phyloP scores from a whole-genome alignment of 2,329 filamentous ascomycete genomes.

The Paraphaeosphaeria sporulosa region DNA sequence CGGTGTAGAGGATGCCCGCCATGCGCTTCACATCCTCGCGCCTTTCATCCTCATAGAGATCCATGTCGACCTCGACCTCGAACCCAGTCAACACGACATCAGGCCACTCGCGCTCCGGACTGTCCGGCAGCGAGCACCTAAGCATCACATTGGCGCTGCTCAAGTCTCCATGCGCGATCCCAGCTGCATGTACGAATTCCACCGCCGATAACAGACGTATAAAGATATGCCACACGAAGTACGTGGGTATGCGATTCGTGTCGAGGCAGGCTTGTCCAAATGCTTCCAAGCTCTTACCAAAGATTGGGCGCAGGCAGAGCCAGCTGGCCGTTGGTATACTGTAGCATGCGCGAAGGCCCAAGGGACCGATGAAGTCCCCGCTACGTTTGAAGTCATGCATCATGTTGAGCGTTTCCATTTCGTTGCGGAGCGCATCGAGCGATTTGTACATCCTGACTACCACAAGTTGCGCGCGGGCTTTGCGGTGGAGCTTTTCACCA shows the following conservation, averaged over 20 bases:
- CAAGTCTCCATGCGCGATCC: constrained; percentile 15
- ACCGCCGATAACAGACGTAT: constrained; percentile 19
- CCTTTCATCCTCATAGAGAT: neutral
- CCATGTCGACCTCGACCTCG: neutral
- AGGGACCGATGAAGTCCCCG: constrained; percentile 6
- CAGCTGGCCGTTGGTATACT: constrained; percentile 11
- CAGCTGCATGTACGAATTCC: constrained; percentile 13
- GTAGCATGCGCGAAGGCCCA: constrained; percentile 8
- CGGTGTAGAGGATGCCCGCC: constrained; percentile 13
- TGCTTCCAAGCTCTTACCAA: constrained; percentile 19
- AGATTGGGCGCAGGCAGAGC: constrained; percentile 18
- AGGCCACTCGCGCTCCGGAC: constrained; percentile 21
- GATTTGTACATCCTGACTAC: constrained; percentile 11
- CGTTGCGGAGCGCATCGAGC: neutral
- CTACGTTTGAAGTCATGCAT: neutral
- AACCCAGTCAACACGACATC: constrained; percentile 22
- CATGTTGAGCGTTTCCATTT: neutral
- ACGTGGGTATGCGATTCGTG: constrained; percentile 13
- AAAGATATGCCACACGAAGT: constrained; percentile 24
- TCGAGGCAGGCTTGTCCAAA: constrained; percentile 12
- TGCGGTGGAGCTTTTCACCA: neutral
- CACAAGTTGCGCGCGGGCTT: constrained; percentile 3
- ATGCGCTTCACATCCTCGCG: constrained; percentile 13
- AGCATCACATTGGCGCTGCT: constrained; percentile 16
- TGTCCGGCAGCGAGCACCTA: constrained; percentile 14